Conservation (phyloP, 2,329 filamentous ascomycete species). For the Lachnellula occidentalis region DNA sequence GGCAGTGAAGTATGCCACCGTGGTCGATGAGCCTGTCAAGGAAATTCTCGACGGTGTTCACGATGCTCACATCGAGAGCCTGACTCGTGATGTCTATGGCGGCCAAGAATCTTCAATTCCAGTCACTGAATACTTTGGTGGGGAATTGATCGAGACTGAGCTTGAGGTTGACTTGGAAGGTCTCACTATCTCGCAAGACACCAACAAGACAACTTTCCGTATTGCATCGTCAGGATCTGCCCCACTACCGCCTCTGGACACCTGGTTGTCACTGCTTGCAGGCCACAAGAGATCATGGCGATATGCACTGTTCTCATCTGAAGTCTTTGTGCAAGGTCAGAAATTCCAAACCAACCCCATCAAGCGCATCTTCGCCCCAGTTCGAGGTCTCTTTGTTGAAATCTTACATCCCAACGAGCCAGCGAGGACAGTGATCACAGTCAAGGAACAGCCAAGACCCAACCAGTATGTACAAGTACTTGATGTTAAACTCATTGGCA, state of each 20-base stretch:
- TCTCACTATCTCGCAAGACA: slow-evolving; percentile 74
- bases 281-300: slow-evolving; percentile 86
- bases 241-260: slow-evolving; percentile 70
- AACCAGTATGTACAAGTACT: slow-evolving; percentile 86
- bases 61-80: slow-evolving; percentile 72
- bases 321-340: slow-evolving; percentile 90
- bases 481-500: slow-evolving; percentile 69
- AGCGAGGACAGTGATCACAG: slow-evolving; percentile 74
- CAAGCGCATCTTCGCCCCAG: slow-evolving; percentile 82
- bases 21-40: slow-evolving; percentile 89
- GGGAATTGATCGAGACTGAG: slow-evolving; percentile 69
- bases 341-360: slow-evolving; percentile 97
- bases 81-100: slow-evolving; percentile 75
- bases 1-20: slow-evolving; percentile 82
- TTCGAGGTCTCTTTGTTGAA: slow-evolving; percentile 83
- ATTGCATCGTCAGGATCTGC: slow-evolving; percentile 70
- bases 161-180: slow-evolving; percentile 77
- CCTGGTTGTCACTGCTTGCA: slow-evolving; percentile 84
- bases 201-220: slow-evolving; percentile 76
- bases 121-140: slow-evolving; percentile 90
- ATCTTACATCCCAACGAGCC: slow-evolving; percentile 77
- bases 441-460: slow-evolving; percentile 80
- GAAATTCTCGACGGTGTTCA: slow-evolving; percentile 92
- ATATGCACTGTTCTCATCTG: slow-evolving; percentile 87
- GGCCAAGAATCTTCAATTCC: slow-evolving; percentile 72